Evolutionary conservation across 75 land plant genomes (phyloP), one percentile per base, ranked within the genome.

Genomic region (Cryptomeria japonica): DNA sequence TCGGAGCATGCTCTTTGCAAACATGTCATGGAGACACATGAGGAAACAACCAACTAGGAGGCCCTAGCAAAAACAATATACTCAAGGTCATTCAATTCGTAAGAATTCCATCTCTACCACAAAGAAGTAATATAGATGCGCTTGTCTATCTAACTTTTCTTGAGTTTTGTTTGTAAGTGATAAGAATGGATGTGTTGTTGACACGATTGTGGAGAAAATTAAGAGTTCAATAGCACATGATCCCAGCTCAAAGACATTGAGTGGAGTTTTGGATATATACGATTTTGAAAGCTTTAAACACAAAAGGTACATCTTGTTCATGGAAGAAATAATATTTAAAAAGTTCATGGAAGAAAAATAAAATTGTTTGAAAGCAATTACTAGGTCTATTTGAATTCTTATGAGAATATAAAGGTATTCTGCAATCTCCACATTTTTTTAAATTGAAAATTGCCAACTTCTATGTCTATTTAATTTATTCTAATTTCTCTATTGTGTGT

Each of bases 211-310:
- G 41, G 94, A 95, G 13, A 97, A 95, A 87, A 94, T 97, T 16
- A 97, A 97, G 86, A 90, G 90, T 51, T 97, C 99, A 22, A 97
- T 97, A 87, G 99, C 98, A 18, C 99, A 97, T 89, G 99, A 97
- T 88, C 95, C 95, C 64, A 88, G 90, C 42, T 97, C 99, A 58
- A 91, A 91, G 75, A 91, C 89, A 70, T 73, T 95, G 87, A 96
- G 96, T 89, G 99, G 99, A 37, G 95, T 97, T 49, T 95, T 97
- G 91, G 99, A 97, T 90, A 97, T 97, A 39, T 97, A 97, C 90
- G 99, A 98, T 22, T 97, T 97, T 89, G 99, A 97, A 87, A 97
- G 98, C 88, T 97, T 97, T 86, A 93, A 97, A 87, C 80, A 44
- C 86, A 97, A 97, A 88, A 97, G 99, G 99, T 97, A 88, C 22